Evolutionary conservation across 1,139 yeast genomes (phyloP), one percentile per base, ranked within the genome.

Genomic region (Nakaseomyces glabratus): DNA sequence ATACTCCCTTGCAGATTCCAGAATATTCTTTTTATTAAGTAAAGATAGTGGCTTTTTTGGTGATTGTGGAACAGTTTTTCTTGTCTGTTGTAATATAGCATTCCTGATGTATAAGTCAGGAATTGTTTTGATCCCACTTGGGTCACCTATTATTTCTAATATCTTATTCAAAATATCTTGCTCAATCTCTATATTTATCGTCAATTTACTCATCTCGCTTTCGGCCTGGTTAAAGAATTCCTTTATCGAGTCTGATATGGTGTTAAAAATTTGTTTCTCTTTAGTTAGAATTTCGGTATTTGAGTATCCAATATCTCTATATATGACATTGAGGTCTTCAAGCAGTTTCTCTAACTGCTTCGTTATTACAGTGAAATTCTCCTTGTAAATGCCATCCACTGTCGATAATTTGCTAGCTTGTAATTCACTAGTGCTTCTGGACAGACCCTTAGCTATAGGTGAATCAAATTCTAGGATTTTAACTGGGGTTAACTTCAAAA

Each of bases 61-160:
- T 2, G 60, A 54, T 31, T 47, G 47, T 2, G 57, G 52, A 3
- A 53, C 58, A 6, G 48, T 49, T 20, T 53, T 48, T 22, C 46
- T 48, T 9, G 44, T 37, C n/a, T 46, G 48, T 17, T 51, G 44
- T 15, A 59, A 33, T 3, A 60, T 49, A 17, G 62, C 49, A 38
- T 62, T 62, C 36, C 66, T 47, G 6, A 58, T 51, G 31, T 61
- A 62, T 10, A 62, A 42, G 39, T 63, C 68, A 8, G 65, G 63
- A 4, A 63, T 60, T 1, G 66, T 57, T 16, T 50, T 46, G 9
- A 54, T 49, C 0, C 66, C 68, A 21, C 47, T 53, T 6, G 58
- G 48, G 37, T 63, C 68, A 33, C 53, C 46, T 4, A 61, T 47
- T 6, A 54, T 46, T 6, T 47, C 48, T 31, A 63, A 41, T 14